Percentiles rank a stretch among this genome's conserved stretches.
Evolutionary conservation across 108 stramenopile genomes (phyloP).

Genomic region (Cyclostephanos invisitatus): DNA sequence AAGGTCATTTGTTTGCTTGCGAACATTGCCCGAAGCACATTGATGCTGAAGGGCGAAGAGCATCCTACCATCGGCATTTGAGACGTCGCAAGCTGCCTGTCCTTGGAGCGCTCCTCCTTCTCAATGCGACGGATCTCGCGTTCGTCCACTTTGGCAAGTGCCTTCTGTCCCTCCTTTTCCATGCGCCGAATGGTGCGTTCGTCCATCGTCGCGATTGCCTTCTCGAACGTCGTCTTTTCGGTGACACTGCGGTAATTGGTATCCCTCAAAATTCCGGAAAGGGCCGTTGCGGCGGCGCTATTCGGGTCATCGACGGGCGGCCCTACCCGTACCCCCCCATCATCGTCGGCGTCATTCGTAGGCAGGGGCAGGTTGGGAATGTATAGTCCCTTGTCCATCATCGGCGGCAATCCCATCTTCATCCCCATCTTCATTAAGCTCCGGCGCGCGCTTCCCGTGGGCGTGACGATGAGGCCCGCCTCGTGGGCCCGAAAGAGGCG

Average conservation of each 20-base stretch:
- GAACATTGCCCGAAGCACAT: slow-evolving; percentile 27
- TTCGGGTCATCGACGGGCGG: not conserved
- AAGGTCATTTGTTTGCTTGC: slow-evolving; percentile 44
- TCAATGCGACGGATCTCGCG: slow-evolving; percentile 32
- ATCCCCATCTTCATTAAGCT: slow-evolving; percentile 34
- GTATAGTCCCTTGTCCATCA: slow-evolving; percentile 26
- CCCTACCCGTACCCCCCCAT: not conserved
- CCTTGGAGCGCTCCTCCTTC: slow-evolving; percentile 25
- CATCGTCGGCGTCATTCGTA: not conserved
- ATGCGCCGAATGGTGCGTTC: slow-evolving; percentile 37
- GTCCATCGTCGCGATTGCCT: slow-evolving; percentile 27
- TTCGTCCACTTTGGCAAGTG: slow-evolving; percentile 33
- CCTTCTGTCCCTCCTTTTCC: slow-evolving; percentile 20
- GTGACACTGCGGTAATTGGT: not conserved
- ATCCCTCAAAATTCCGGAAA: not conserved
- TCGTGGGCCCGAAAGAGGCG: slow-evolving; percentile 49
- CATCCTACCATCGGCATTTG: slow-evolving; percentile 3
- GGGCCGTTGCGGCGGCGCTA: not conserved
- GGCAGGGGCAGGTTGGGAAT: not conserved
- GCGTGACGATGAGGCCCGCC: slow-evolving; percentile 42
- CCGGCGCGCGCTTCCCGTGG: slow-evolving; percentile 31
- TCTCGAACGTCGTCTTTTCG: slow-evolving; percentile 12
- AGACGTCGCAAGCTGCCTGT: slow-evolving; percentile 3
- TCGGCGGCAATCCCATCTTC: slow-evolving; percentile 4
- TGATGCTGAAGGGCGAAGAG: slow-evolving; percentile 33